These are phyloP conservation scores for Oryza rufipogon DNA, from an alignment of 176 grass and related monocot species.

Conservation along the genomic window DNA sequence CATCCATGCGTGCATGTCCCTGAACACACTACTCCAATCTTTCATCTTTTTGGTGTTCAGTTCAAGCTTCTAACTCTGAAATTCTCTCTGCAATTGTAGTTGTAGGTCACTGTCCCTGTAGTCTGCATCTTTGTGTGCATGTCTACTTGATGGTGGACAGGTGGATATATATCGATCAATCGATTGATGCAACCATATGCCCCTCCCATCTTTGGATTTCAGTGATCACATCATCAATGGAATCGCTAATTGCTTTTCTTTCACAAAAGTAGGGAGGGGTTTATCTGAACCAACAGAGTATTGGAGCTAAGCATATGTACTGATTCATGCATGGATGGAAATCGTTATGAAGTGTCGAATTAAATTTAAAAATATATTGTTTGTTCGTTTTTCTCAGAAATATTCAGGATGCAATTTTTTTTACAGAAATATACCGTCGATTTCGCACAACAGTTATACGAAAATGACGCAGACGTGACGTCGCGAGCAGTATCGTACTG, in stretches of 20 bases:
- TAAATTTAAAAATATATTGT: too few species aligned
- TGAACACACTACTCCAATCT: slow-evolving; percentile 22
- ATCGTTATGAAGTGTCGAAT: neutral
- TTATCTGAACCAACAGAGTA: neutral
- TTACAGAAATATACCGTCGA: too few species aligned
- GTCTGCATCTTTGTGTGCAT: slow-evolving; percentile 12
- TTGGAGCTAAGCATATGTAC: neutral
- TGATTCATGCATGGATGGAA: neutral
- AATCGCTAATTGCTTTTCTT: neutral
- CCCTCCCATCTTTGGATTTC: neutral
- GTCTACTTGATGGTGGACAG: slow-evolving; percentile 31
- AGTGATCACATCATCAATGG: slow-evolving; percentile 11
- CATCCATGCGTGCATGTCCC: neutral
- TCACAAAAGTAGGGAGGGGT: neutral
- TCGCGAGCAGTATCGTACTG: too few species aligned
- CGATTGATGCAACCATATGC: slow-evolving; percentile 8
- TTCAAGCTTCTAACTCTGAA: neutral
- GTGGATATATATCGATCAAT: neutral
- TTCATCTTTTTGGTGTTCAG: neutral
- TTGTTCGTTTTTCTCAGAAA: too few species aligned
- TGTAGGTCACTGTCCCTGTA: slow-evolving; percentile 9
- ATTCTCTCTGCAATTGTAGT: neutral
- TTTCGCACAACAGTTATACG: too few species aligned
- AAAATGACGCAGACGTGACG: too few species aligned
- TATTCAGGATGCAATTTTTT: too few species aligned